Percentiles rank a stretch among this genome's conserved stretches.
Evolutionary conservation across 345 rosid species (phyloP).

Genomic region (Pistacia vera): DNA sequence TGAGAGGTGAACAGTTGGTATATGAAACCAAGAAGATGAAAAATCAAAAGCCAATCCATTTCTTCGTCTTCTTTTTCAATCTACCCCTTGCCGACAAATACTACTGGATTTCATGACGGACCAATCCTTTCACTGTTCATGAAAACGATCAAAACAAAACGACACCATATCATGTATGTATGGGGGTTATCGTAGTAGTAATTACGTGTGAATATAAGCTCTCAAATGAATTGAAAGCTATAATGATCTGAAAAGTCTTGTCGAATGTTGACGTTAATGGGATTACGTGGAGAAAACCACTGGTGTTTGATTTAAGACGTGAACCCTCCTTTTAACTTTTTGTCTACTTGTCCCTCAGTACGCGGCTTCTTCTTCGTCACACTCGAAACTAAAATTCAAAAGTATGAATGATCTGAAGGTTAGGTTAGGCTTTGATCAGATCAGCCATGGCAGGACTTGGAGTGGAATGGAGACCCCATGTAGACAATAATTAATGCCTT

Average conservation of each 20-base stretch:
- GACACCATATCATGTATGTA: background rate
- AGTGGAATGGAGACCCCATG: no score
- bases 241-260: background rate
- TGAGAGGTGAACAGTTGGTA: background rate
- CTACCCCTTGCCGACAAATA: constrained; percentile 2
- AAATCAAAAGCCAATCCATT: background rate
- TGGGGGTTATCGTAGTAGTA: background rate
- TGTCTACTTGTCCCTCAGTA: background rate
- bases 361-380: background rate
- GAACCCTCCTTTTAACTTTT: no score
- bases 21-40: background rate
- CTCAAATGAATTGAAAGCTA: background rate
- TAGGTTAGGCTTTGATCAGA: no score
- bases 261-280: background rate
- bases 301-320: no score
- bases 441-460: no score
- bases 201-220: background rate
- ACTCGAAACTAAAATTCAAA: no score
- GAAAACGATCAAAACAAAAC: background rate
- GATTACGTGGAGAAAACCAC: constrained; percentile 9
- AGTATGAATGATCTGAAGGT: no score
- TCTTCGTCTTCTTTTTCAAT: no score
- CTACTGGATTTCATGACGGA: background rate
- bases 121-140: background rate
- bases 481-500: no score